Base-by-base conservation (phyloP, 352 stramenopile genomes). In the Phytopythium montanum region DNA sequence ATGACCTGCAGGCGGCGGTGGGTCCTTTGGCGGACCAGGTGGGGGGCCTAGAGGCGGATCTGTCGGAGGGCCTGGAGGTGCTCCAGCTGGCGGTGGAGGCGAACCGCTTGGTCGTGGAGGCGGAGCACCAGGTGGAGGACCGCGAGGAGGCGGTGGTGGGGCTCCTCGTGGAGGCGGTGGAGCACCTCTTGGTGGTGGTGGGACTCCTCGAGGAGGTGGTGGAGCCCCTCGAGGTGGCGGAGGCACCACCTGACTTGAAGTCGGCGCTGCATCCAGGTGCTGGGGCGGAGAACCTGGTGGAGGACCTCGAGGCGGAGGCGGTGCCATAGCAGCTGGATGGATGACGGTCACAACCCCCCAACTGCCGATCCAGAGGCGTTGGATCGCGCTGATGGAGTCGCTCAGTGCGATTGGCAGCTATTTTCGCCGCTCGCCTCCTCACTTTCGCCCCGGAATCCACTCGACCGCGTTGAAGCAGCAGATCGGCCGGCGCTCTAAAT, bases 71-170 rank as follows among this genome's bases (percentile, higher is more conserved):
- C 66, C 71, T 23, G 49, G 31, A 18, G 66, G 70, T 5, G 66
- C 57, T 36, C 66, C 46, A 45, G 66, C 66, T 26, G 72, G 74
- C 10, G 73, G 72, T 29, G 73, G 72, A 39, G 70, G 64, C 14
- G 69, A 41, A 28, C 28, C 65, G 41, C 50, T 54, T 14, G 72
- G 70, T 39, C 69, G 61, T 33, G 62, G 66, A 23, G 70, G 73
- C 25, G 63, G 41, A 39, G 39, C 19, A 25, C 39, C 14, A 1
- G 23, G 44, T 7, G 44, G 44, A 12, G 44, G 44, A 33, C 59
- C 59, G 14, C 54, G 58, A 41, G 56, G 61, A 28, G 65, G 53
- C 42, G 41, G 44, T 18, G 21, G 44, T 19, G 44, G 44, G 31
- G 23, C 10, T 3, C 44, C 44, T 33, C 44, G 9, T 6, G 45